Base-by-base conservation (phyloP, 495 filamentous ascomycete genomes). In the Penicillium riverlandense region DNA sequence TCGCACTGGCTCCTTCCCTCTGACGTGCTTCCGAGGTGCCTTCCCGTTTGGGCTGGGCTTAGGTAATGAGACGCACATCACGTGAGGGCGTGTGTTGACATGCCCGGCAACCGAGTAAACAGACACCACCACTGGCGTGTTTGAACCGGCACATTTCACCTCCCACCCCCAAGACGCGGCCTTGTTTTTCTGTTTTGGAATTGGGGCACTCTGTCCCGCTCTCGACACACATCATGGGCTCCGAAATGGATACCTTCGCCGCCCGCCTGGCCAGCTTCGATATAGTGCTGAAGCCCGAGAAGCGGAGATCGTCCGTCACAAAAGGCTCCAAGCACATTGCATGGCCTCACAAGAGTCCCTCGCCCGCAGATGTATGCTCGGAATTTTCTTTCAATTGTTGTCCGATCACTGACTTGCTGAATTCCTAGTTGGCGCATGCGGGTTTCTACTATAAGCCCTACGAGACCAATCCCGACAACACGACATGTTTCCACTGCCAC, bases 391-490 rank as follows among this genome's bases (percentile, higher is more conserved):
- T 16, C 22, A 22, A 22, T 6, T 22, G 22, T 22, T 22, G 22
- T 22, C 22, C 13, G 7, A 43, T 38, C 41, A 32, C 54, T 53
- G 29, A 51, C 49, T 59, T 38, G 52, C 35, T n/a, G 38, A n/a
- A 11, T 38, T 29, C 49, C 10, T 54, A 94, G 86, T 80, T 97
- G 55, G 92, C 91, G 7, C 76, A 78, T 53, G 92, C 91, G 45
- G 92, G 92, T 8, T 94, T 98, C 65, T 89, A 79, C 70, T 98
- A 85, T 65, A 77, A 84, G 39, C 92, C 91, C 6, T 76, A 77
- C 28, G 71, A 78, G 22, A 71, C 73, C 11, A 84, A 76, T 49
- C 83, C 83, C 8, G 92, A 98, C 60, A 98, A 95, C 67, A 88
- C 86, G 38, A 79, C 76, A 48, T 98, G 92, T 58, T 95, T 92